phyloP scores from a whole-genome alignment of 129 eudicot species.

The Scalesia atractyloides region DNA sequence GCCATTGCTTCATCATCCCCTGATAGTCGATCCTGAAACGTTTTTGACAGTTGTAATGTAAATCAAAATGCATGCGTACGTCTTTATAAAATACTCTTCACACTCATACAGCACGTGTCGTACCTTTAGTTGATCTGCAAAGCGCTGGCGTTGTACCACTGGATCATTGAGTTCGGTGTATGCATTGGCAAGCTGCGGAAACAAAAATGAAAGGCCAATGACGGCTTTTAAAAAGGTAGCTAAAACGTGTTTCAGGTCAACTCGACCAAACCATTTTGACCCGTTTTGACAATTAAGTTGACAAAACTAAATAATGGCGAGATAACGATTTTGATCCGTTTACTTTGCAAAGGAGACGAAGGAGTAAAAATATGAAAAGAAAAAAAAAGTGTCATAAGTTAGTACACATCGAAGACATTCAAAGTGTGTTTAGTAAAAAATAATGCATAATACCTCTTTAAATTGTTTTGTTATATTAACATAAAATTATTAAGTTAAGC shows the following conservation, averaged over 20 bases:
- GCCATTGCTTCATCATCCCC: slow-evolving; percentile 99
- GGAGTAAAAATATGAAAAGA: background rate
- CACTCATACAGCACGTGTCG: background rate
- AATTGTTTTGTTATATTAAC: background rate
- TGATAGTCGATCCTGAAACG: slow-evolving; percentile 82
- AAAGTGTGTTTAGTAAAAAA: background rate
- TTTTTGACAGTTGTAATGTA: background rate
- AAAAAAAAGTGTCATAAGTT: background rate
- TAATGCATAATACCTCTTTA: background rate
- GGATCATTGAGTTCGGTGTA: slow-evolving; percentile 97
- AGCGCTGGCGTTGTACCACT: slow-evolving; percentile 95
- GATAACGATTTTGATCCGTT: background rate
- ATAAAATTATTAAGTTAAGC: background rate
- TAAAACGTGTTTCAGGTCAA: background rate
- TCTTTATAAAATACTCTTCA: background rate
- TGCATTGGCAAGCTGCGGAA: slow-evolving; percentile 88
- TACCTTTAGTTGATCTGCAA: slow-evolving; percentile 97
- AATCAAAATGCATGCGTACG: background rate
- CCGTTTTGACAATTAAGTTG: background rate
- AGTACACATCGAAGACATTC: background rate
- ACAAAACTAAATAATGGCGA: background rate
- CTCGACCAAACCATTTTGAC: background rate
- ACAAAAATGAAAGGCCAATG: background rate
- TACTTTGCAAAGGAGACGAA: background rate
- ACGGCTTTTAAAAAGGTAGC: background rate